These are phyloP conservation scores for Malassezia restricta DNA, from an alignment of 1,284 basidiomycete species.

Conservation along the genomic window DNA sequence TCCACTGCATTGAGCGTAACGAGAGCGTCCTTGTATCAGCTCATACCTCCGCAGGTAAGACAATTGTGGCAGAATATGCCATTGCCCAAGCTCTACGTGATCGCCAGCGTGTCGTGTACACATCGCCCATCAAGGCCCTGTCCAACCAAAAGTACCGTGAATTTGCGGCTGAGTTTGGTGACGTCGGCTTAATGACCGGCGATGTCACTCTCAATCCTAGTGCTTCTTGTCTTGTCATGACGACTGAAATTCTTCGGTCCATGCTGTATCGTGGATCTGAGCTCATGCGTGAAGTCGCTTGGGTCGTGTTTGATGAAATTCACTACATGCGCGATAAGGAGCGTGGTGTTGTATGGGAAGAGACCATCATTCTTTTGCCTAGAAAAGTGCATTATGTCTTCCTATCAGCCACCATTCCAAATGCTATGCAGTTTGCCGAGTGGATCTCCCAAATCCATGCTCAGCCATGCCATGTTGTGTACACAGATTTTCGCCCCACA, in stretches of 20 bases:
- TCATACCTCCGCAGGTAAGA: slow-evolving; percentile 95
- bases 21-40: slow-evolving; percentile 98
- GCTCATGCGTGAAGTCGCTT: slow-evolving; percentile 98
- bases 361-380: slow-evolving; percentile 90
- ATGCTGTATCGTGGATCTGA: slow-evolving; percentile 99
- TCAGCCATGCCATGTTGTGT: slow-evolving; percentile 97
- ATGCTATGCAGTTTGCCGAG: slow-evolving; percentile 98
- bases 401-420: slow-evolving; percentile 98
- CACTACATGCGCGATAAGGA: slow-evolving; percentile 98
- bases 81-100: slow-evolving; percentile 87
- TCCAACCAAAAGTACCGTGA: slow-evolving; percentile 99
- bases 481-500: slow-evolving; percentile 96
- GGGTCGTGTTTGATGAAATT: slow-evolving; percentile 99
- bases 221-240: slow-evolving; percentile 96
- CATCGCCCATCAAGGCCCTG: slow-evolving; percentile 96
- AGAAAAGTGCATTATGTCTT: slow-evolving; percentile 95
- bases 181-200: slow-evolving; percentile 98
- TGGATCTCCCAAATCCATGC: slow-evolving; percentile 97
- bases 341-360: slow-evolving; percentile 57
- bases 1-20: slow-evolving; percentile 87
- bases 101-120: slow-evolving; percentile 95
- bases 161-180: slow-evolving; percentile 88
- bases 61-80: slow-evolving; percentile 96
- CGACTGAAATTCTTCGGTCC: slow-evolving; percentile 95
- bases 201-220: slow-evolving; percentile 99